Evolutionary conservation across 441 rosid genomes (phyloP).

Genomic region (Populus hybrid): DNA sequence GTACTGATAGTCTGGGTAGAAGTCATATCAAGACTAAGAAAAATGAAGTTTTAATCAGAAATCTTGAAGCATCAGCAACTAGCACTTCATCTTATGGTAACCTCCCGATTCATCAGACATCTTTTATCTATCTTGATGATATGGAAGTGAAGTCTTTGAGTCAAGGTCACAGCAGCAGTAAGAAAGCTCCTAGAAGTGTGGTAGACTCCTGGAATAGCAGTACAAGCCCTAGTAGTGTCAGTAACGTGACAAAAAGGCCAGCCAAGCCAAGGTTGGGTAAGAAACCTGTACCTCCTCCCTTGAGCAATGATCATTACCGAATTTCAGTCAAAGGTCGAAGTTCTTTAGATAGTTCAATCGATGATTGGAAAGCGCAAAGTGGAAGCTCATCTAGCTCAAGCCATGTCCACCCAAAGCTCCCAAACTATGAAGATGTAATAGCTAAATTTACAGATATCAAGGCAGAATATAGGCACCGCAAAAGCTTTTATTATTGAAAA

Average conservation of each 20-base stretch:
- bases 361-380: constrained; percentile 5
- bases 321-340: background rate
- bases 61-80: constrained; percentile 4
- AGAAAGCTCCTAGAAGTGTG: background rate
- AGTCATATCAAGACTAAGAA: background rate
- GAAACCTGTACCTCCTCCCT: too few species aligned
- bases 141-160: background rate
- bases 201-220: background rate
- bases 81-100: background rate
- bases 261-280: background rate
- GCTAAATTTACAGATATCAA: constrained; percentile 13
- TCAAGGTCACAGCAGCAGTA: background rate
- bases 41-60: constrained; percentile 1
- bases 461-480: constrained; percentile 3
- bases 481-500: background rate
- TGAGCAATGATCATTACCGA: background rate
- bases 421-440: constrained; percentile 19
- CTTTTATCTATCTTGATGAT: background rate
- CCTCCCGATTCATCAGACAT: background rate
- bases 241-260: background rate
- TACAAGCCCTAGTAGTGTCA: background rate
- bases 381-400: constrained; percentile 6
- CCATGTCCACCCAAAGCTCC: constrained; percentile 28
- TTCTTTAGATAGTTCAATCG: constrained; percentile 15
- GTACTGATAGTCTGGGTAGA: background rate